Conservation (phyloP, 352 stramenopile genomes). For the Globisporangium cylindrosporum region DNA sequence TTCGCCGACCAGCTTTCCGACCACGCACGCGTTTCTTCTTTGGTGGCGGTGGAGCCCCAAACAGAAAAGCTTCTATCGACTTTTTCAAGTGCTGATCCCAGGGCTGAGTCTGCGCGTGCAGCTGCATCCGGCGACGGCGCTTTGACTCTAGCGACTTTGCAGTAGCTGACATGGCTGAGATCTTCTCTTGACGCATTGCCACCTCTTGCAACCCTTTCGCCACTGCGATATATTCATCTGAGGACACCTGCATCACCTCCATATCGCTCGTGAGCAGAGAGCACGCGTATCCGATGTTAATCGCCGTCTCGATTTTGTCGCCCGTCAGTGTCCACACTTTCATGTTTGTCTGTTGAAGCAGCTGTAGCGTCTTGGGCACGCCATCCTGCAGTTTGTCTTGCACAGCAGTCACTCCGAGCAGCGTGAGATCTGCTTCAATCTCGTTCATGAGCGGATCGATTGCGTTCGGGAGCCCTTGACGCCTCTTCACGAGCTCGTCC, state of each 20-base stretch:
- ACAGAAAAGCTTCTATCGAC: conserved; percentile 10
- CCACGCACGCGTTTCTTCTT: conserved; percentile 13
- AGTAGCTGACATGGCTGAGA: conserved; percentile 8
- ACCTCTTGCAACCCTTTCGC: conserved; percentile 51
- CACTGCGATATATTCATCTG: conserved; percentile 59
- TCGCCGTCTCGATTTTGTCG: conserved; percentile 94
- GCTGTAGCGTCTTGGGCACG: conserved; percentile 84
- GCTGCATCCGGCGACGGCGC: conserved; percentile 5
- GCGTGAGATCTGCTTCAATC: conserved; percentile 72
- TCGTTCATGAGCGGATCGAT: conserved; percentile 81
- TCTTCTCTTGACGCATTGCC: conserved; percentile 24
- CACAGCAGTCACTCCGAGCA: conserved; percentile 89
- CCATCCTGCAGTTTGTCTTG: conserved; percentile 93
- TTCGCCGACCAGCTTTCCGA: neutral
- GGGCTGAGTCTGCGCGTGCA: neutral
- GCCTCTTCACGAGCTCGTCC: conserved; percentile 70
- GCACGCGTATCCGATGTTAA: conserved; percentile 94
- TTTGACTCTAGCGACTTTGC: neutral
- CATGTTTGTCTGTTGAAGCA: conserved; percentile 87
- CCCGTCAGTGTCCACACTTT: conserved; percentile 95
- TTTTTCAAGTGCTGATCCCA: conserved; percentile 10
- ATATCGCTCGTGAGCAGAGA: conserved; percentile 81
- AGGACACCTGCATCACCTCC: conserved; percentile 62
- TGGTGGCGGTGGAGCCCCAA: conserved; percentile 2
- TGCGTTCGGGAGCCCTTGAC: conserved; percentile 55